Base-by-base conservation (phyloP, 495 filamentous ascomycete genomes). In the Penicillium cinerascens region DNA sequence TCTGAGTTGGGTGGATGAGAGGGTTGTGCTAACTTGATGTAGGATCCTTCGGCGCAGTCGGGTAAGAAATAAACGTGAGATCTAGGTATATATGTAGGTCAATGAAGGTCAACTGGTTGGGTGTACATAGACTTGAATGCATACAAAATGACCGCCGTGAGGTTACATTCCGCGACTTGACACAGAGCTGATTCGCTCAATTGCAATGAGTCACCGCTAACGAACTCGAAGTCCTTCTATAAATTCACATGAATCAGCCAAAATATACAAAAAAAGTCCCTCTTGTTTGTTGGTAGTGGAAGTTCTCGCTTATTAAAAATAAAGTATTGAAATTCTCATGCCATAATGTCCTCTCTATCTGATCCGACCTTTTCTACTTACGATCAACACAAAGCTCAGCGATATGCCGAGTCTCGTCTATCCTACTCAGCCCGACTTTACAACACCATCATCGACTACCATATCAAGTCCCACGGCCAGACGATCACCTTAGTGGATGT, bases 331-430 rank as follows among this genome's bases (percentile, higher is more conserved):
- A 29, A 4, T n/a, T n/a, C n/a, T n/a, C n/a, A n/a, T n/a, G 7
- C 26, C 4, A 29, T 29, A 6, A 9, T 9, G 26, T 29, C 26
- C 7, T 6, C 26, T 3, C 4, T 29, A 0, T 37, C 49, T 13
- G 61, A 67, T 35, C 40, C 60, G 11, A 80, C 75, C 1, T 82
- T 80, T 58, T 61, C 68, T n/a, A 53, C 58, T 8, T 83, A 71
- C 55, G 68, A 64, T 7, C 43, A 53, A 6, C 37, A 51, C 3
- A 67, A 81, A 60, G 78, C 73, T 6, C 56, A 62, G 20, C 49
- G 50, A 11, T 82, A 83, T 50, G 71, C 73, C 18, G 33, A 64
- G 6, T 26, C 33, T 36, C 75, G 79, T n/a, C 55, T 49, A 11
- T 55, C 66, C 5, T 80, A 78, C 47, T 52, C 65, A 13, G 56